Evolutionary conservation across 768 basidiomycete species (phyloP).

Genomic region (Russula virescens): DNA sequence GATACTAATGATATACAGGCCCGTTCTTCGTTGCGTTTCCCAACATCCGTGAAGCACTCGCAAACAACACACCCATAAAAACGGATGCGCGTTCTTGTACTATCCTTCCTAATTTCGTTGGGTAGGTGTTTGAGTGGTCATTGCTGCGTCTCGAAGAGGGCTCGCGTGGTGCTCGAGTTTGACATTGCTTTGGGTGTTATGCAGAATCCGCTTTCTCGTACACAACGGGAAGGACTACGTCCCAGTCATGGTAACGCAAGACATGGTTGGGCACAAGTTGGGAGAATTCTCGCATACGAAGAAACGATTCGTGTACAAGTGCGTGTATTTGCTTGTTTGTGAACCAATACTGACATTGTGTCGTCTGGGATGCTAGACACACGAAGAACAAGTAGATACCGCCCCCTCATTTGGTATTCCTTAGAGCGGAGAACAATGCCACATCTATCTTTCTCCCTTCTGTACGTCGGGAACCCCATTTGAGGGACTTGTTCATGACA

Average conservation of each 20-base stretch:
- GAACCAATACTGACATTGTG: background rate
- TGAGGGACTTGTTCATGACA: background rate
- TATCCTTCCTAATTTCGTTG: conserved; percentile 92
- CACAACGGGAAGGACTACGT: conserved; percentile 92
- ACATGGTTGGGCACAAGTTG: conserved; percentile 98
- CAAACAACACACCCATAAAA: conserved; percentile 78
- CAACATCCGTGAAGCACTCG: conserved; percentile 72
- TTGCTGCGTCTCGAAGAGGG: background rate
- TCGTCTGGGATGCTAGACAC: conserved; percentile 27
- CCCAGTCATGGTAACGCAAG: conserved; percentile 83
- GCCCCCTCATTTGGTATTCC: background rate
- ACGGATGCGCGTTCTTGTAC: conserved; percentile 89
- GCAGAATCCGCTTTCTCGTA: conserved; percentile 80
- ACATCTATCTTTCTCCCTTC: background rate
- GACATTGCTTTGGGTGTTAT: background rate
- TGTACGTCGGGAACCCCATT: background rate
- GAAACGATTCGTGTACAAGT: conserved; percentile 85
- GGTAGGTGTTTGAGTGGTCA: conserved; percentile 45
- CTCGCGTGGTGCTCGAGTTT: background rate
- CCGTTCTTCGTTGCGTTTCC: conserved; percentile 95
- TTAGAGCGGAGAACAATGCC: background rate
- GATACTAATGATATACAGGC: conserved; percentile 41
- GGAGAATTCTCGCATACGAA: conserved; percentile 92
- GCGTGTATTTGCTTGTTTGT: conserved; percentile 33
- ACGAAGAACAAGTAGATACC: conserved; percentile 39